Evolutionary conservation across 768 basidiomycete species (phyloP), one percentile per base, ranked within the genome.

Genomic region (Hygrophorus russula): DNA sequence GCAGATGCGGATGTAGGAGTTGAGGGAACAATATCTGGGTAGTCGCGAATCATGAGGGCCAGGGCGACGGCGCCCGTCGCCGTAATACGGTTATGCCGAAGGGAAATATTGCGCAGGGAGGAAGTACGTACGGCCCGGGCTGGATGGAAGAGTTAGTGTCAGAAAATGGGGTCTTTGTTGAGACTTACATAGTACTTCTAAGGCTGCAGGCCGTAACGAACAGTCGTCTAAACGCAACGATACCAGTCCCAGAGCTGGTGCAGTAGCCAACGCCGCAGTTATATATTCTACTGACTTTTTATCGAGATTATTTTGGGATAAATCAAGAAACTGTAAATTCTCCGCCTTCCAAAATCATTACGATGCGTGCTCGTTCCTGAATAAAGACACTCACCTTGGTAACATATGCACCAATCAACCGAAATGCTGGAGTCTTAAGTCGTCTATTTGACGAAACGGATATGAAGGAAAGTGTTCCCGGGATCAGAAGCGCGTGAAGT

Each of bases 11-110:
- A 56, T 1, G 67, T 58, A 24, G 61, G 40, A 14, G 45, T 39
- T 17, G 55, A 55, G 20, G 71, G 66, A 6, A 80, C 73, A 34
- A 82, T 70, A 50, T 96, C 90, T 3, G 90, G 88, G 56, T 97
- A 98, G 60, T 99, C 94, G 41, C 87, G 78, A 49, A 97, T 92
- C 89, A 99, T 93, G 41, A 96, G 72, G 0, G 94, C 92, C 10
- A 98, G 70, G 0, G 91, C 86, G 4, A 98, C 90, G 6, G 85
- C 91, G 28, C 92, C 91, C 0, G 84, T 74, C 0, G 80, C 73
- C 28, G 71, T 78, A 53, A 98, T 96, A 34, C 77, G 76, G 61
- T 99, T 98, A 36, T 88, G 75, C 12, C 94, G 78, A 17, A 99
- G 64, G 4, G 91, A 94, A 39, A 99, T 80, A 55, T 99, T 90